These are phyloP conservation scores for Scheffersomyces lignicola DNA, from an alignment of 1,139 yeast species.

Conservation along the genomic window DNA sequence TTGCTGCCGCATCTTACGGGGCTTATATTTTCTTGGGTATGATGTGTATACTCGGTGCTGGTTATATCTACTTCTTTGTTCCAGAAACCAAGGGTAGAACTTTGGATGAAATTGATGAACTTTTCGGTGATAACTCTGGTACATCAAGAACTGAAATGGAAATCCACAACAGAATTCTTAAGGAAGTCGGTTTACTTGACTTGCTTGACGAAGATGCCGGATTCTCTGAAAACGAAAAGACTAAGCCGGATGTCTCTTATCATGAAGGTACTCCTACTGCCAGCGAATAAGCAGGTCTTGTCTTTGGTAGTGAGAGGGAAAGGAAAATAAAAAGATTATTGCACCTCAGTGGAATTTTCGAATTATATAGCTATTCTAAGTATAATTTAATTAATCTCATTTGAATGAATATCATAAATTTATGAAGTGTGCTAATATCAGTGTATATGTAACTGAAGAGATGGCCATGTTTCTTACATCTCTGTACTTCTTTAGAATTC, in stretches of 20 bases:
- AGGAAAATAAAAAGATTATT: background rate
- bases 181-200: slow-evolving; percentile 12
- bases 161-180: slow-evolving; percentile 9
- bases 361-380: background rate
- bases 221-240: slow-evolving; percentile 3
- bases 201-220: slow-evolving; percentile 7
- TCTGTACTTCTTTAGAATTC: no score
- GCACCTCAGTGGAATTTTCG: background rate
- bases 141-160: slow-evolving; percentile 11
- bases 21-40: slow-evolving; percentile 28
- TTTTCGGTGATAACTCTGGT: slow-evolving; percentile 19
- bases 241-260: slow-evolving; percentile 3
- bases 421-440: no score
- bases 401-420: background rate
- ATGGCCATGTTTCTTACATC: no score
- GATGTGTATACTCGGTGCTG: slow-evolving; percentile 20
- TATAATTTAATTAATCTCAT: background rate
- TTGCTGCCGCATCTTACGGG: slow-evolving; percentile 19
- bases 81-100: slow-evolving; percentile 33
- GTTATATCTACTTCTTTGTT: slow-evolving; percentile 24
- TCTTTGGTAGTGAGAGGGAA: background rate
- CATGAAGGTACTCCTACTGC: slow-evolving; percentile 4
- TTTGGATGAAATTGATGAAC: slow-evolving; percentile 30
- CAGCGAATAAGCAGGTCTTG: slow-evolving; percentile 1
- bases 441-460: no score